Base-by-base conservation (phyloP, 1,284 basidiomycete genomes). In the Psilocybe mexicana region DNA sequence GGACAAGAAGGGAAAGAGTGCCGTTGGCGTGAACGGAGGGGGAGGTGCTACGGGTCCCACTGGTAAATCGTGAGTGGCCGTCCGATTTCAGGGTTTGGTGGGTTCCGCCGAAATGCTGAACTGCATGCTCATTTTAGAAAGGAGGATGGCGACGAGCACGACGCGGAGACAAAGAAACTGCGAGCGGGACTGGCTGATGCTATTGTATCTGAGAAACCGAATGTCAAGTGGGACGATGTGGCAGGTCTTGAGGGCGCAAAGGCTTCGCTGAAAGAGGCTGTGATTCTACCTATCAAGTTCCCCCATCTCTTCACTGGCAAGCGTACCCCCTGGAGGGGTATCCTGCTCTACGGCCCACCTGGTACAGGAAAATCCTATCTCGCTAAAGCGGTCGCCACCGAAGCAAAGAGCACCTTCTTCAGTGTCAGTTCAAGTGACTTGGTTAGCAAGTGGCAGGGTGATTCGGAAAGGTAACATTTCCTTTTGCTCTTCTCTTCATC, bases 371-470 rank as follows among this genome's bases (percentile, higher is more conserved):
- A 98, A 79, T 93, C 89, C 54, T 98, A 90, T 73, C 83, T 99
- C 43, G 96, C 96, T 1, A 99, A 99, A 75, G 96, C 97, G 0
- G 96, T 99, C 43, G 97, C 96, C 24, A 99, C 96, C 18, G 96
- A 99, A 74, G 94, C 96, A 58, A 98, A 99, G 78, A 94, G 94
- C 71, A 98, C 96, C 14, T 99, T 99, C 82, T 99, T 97, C 78
- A 94, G 92, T 65, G 94, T 99, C 60, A 94, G 92, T 67, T 95
- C 92, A 51, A 92, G 89, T 73, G 97, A 99, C 71, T 80, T 99
- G 54, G 97, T 99, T 57, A 96, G 93, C 74, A 99, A 99, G 75
- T 99, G 96, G 96, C 97, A 98, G 81, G 96, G 96, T 64, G 96
- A 99, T 76, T 96, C 93, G 23, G 96, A 99, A 76, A 81, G 93